Percentiles rank a stretch among this genome's conserved stretches.
Evolutionary conservation across 2,329 filamentous ascomycete genomes (phyloP).

Genomic region (Tolypocladium inflatum): DNA sequence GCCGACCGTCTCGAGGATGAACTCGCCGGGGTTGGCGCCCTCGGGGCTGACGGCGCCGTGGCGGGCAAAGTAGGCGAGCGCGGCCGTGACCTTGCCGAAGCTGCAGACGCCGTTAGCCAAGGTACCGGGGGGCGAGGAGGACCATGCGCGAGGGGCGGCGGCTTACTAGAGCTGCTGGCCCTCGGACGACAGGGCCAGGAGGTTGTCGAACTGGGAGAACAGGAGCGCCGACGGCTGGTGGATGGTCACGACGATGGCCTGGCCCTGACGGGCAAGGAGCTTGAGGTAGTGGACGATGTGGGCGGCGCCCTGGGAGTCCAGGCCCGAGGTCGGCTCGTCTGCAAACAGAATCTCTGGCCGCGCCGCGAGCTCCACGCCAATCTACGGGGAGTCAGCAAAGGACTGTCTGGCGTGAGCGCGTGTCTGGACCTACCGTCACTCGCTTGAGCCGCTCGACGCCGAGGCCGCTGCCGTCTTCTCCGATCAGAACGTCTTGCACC

Average conservation of each 20-base stretch:
- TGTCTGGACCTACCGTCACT: constrained; percentile 22
- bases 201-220: constrained; percentile 44
- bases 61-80: constrained; percentile 37
- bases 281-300: constrained; percentile 50
- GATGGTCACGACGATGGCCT: constrained; percentile 49
- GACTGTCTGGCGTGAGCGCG: too few relatives aligned
- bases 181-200: constrained; percentile 40
- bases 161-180: constrained; percentile 21
- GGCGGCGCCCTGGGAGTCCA: constrained; percentile 46
- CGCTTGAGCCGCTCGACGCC: constrained; percentile 48
- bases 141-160: too few relatives aligned
- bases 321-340: constrained; percentile 48
- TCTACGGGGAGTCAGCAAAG: constrained; percentile 8
- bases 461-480: constrained; percentile 29
- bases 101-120: constrained; percentile 16
- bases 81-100: too few relatives aligned
- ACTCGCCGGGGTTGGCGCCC: constrained; percentile 37
- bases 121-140: too few relatives aligned
- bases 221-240: constrained; percentile 45
- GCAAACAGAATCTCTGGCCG: constrained; percentile 51
- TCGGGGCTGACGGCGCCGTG: constrained; percentile 58
- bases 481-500: constrained; percentile 51
- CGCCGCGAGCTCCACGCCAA: constrained; percentile 42
- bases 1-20: constrained; percentile 36
- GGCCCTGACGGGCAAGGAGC: constrained; percentile 47